Base-by-base conservation (phyloP, 2,329 filamentous ascomycete genomes). In the Colletotrichum navitas region DNA sequence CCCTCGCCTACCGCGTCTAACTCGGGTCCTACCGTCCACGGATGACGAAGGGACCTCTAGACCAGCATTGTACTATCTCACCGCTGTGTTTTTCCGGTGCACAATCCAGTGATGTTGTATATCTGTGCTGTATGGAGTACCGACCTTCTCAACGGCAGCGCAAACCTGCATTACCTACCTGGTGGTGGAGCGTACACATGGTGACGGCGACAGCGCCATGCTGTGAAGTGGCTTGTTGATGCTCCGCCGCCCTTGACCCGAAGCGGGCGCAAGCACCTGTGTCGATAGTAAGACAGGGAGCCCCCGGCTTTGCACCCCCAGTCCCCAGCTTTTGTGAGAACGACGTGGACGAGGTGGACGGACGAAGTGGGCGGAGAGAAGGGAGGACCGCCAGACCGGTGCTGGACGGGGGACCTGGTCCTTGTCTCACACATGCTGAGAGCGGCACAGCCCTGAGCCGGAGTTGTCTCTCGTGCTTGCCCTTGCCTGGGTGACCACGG, bases 271-370 rank as follows among this genome's bases (percentile, higher is more conserved):
- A 70, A 51, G 66, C 66, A 72, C 61, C 69, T 34, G 5, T 36
- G 11, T 36, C 34, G 64, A 71, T 59, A 59, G 51, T 34, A 34
- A 12, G 61, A 39, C 49, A 69, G 68, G 49, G 66, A 52, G 49
- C 29, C 29, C 29, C 29, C 29, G 21, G 2, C 62, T 66, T 66
- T 11, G 34, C 11, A 36, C 34, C 62, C 61, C 70, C 43, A 39
- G 52, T 55, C 70, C 55, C 70, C 70, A 71, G 61, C 70, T 72
- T 71, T 72, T 55, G 66, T 61, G 62, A 66, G 61, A 72, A 66
- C 41, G 66, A 58, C n/a, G 58, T 29, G 34, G 55, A 26, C 34
- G 55, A 47, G 21, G n/a, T 47, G 45, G 45, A 24, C 43, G 45
- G 45, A 24, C 43, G 21, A 21, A n/a, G 43, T 29, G 29, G 29